Percentiles rank a stretch among this genome's conserved stretches.
Conservation (phyloP, 805 yeast genomes). For the Blastobotrys robertii region DNA sequence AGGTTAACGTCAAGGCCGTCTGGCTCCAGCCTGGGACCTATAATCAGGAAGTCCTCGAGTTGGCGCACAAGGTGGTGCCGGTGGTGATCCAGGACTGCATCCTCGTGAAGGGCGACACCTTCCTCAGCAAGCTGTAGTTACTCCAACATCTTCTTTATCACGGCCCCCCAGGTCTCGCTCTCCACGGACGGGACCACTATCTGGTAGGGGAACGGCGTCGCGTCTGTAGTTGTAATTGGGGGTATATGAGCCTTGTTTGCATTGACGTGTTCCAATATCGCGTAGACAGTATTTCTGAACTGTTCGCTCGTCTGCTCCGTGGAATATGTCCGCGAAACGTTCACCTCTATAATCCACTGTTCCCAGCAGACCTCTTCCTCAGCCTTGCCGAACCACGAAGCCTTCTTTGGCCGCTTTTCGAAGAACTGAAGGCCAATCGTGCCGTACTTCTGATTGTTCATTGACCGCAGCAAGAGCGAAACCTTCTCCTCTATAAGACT, state of each 20-base stretch:
- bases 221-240: constrained; percentile 56
- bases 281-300: constrained; percentile 34
- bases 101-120: constrained; percentile 52
- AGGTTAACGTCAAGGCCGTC: constrained; percentile 38
- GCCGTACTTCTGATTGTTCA: constrained; percentile 15
- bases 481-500: constrained; percentile 30
- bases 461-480: constrained; percentile 20
- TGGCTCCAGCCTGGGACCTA: constrained; percentile 87
- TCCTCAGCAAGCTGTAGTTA: constrained; percentile 12
- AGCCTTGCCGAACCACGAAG: constrained; percentile 46
- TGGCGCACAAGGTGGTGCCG: constrained; percentile 25
- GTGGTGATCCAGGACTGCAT: constrained; percentile 49
- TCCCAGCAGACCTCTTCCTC: constrained; percentile 55
- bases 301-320: constrained; percentile 25
- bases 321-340: constrained; percentile 27
- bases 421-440: constrained; percentile 23
- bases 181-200: constrained; percentile 26
- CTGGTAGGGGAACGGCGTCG: constrained; percentile 53
- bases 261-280: constrained; percentile 46
- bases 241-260: constrained; percentile 59
- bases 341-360: constrained; percentile 50
- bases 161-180: constrained; percentile 28
- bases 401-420: constrained; percentile 30
- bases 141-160: constrained; percentile 25
- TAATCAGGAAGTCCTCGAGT: constrained; percentile 34